Conservation (phyloP, 257 asterid genomes). For the Asclepias syriaca region DNA sequence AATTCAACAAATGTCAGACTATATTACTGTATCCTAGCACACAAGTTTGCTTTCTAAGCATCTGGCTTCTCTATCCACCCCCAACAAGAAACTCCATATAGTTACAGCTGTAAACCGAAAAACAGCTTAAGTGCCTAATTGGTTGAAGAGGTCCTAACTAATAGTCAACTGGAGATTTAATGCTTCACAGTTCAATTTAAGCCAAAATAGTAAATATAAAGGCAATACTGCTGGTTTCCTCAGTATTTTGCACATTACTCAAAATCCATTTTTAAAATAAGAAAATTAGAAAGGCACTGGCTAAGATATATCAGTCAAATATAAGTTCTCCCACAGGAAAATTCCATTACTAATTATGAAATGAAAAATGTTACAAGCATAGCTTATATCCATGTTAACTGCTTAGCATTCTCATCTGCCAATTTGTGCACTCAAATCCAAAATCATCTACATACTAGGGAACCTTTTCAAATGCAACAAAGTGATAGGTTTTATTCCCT, state of each 20-base stretch:
- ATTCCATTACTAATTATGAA: background rate
- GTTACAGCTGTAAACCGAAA: background rate
- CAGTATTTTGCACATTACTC: background rate
- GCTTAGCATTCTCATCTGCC: slow-evolving; percentile 1
- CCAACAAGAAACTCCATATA: background rate
- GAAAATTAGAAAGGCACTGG: background rate
- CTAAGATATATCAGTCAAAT: background rate
- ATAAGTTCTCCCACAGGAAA: background rate
- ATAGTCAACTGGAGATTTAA: background rate
- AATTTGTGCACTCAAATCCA: background rate
- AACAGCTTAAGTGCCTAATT: background rate
- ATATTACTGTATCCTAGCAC: background rate
- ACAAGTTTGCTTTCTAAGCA: too few species aligned
- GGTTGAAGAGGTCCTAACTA: background rate
- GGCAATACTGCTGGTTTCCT: background rate
- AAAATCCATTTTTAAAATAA: background rate
- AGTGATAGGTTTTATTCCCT: background rate
- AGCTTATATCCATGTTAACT: background rate
- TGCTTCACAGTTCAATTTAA: background rate
- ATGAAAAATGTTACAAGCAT: background rate
- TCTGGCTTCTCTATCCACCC: background rate
- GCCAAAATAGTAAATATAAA: background rate
- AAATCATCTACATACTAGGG: background rate
- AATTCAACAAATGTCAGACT: background rate
- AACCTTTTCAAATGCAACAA: background rate